phyloP scores from a whole-genome alignment of 495 filamentous ascomycete genomes.

The Podospora fimiseda region DNA sequence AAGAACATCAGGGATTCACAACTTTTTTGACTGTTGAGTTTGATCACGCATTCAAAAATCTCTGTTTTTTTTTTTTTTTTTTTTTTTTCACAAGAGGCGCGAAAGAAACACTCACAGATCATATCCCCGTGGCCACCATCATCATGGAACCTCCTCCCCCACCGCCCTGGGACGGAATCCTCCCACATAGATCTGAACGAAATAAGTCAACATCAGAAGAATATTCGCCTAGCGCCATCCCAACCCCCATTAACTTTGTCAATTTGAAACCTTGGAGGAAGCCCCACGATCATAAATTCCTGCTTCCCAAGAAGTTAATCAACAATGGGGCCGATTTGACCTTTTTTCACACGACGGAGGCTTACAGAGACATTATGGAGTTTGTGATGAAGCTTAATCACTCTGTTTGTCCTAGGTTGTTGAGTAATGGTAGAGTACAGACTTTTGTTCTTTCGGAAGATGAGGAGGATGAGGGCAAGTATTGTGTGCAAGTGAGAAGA shows the following conservation, averaged over 20 bases:
- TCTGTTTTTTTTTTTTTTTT: background rate
- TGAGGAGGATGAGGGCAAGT: slow-evolving; percentile 1
- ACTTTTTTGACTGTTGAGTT: too few species aligned
- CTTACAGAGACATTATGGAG: slow-evolving; percentile 76
- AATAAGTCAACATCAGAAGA: too few species aligned
- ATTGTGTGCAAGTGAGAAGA: slow-evolving; percentile 48
- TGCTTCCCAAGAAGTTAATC: slow-evolving; percentile 66
- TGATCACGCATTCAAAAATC: background rate
- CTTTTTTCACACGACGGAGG: slow-evolving; percentile 67
- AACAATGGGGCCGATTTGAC: slow-evolving; percentile 72
- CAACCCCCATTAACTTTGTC: too few species aligned
- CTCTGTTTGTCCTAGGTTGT: slow-evolving; percentile 61
- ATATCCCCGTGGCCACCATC: too few species aligned
- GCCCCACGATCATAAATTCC: slow-evolving; percentile 38
- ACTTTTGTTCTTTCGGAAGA: background rate
- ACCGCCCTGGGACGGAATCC: too few species aligned
- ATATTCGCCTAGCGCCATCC: too few species aligned
- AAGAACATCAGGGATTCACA: background rate
- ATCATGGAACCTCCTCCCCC: slow-evolving; percentile 2
- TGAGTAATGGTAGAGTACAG: slow-evolving; percentile 24
- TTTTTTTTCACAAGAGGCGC: background rate
- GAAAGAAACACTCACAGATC: background rate
- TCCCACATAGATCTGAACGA: too few species aligned
- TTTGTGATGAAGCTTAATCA: slow-evolving; percentile 88
- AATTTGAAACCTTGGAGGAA: too few species aligned